These are phyloP conservation scores for Candida takata DNA, from an alignment of 805 yeast species.

Conservation along the genomic window DNA sequence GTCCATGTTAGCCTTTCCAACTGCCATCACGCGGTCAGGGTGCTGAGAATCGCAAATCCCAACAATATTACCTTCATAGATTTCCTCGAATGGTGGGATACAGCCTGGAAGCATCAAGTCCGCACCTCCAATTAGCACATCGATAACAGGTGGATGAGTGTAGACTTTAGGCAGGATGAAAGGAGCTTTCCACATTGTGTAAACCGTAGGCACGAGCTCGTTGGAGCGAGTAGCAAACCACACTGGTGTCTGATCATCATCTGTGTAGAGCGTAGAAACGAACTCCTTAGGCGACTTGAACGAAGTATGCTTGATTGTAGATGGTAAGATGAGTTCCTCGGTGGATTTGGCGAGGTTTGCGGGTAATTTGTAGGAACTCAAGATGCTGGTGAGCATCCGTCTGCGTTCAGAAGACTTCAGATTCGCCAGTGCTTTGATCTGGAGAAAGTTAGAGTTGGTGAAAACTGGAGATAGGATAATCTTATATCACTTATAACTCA, in stretches of 20 bases:
- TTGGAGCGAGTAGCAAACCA: constrained; percentile 63
- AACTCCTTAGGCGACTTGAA: constrained; percentile 45
- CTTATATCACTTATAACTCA: background rate
- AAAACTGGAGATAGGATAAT: background rate
- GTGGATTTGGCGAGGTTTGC: constrained; percentile 23
- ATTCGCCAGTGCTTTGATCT: constrained; percentile 68
- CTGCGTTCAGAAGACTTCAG: constrained; percentile 78
- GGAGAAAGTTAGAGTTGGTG: background rate
- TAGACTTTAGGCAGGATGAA: constrained; percentile 55
- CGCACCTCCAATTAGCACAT: constrained; percentile 70
- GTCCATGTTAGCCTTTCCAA: constrained; percentile 55
- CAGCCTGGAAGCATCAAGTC: constrained; percentile 72
- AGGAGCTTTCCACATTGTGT: constrained; percentile 65
- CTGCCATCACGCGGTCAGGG: constrained; percentile 63
- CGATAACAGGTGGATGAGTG: constrained; percentile 72
- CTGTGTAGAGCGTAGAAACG: constrained; percentile 61
- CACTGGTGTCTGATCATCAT: constrained; percentile 56
- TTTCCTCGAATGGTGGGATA: constrained; percentile 42
- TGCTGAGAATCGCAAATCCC: constrained; percentile 57
- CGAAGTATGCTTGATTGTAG: constrained; percentile 48
- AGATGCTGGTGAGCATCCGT: constrained; percentile 30
- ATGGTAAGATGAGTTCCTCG: constrained; percentile 19
- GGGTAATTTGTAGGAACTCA: constrained; percentile 34
- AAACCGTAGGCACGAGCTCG: constrained; percentile 60
- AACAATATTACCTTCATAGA: constrained; percentile 51